Conservation (phyloP, 495 filamentous ascomycete genomes). For the Pseudotulostoma volvatum region DNA sequence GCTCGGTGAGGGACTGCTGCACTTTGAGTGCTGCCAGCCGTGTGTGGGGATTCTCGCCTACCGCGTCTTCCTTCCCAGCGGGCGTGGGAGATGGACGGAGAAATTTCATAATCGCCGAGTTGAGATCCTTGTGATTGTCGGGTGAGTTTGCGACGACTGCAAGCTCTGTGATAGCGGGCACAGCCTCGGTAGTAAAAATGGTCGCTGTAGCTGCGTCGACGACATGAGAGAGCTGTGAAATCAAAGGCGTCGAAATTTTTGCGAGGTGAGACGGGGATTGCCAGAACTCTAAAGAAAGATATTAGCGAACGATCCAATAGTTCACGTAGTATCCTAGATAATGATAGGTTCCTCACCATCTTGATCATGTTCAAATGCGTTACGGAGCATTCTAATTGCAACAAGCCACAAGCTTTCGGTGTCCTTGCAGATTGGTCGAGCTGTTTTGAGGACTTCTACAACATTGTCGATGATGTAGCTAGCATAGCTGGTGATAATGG, state of each 20-base stretch:
- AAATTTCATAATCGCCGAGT: conserved; percentile 53
- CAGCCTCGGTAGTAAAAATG: conserved; percentile 29
- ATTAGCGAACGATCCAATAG: too few species aligned
- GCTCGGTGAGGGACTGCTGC: conserved; percentile 58
- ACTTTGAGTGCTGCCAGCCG: conserved; percentile 65
- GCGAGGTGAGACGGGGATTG: conserved; percentile 74
- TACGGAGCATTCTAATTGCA: conserved; percentile 49
- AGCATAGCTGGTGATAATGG: conserved; percentile 81
- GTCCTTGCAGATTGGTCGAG: conserved; percentile 31
- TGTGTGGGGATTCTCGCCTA: conserved; percentile 29
- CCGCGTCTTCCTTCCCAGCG: conserved; percentile 21
- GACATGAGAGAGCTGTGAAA: conserved; percentile 47
- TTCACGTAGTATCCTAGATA: conserved; percentile 12
- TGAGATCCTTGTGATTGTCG: conserved; percentile 80
- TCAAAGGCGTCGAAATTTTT: conserved; percentile 48
- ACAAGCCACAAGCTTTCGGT: conserved; percentile 42
- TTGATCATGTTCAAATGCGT: conserved; percentile 67
- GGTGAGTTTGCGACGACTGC: conserved; percentile 60
- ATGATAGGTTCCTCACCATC: conserved; percentile 29
- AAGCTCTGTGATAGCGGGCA: conserved; percentile 55
- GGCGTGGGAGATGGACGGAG: conserved; percentile 50
- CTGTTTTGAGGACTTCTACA: conserved; percentile 40
- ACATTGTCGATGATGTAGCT: conserved; percentile 66
- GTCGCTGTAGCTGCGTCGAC: conserved; percentile 21
- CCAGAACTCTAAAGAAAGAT: conserved; percentile 48